phyloP scores from a whole-genome alignment of 2,329 filamentous ascomycete genomes.

The Exophiala viscosa region DNA sequence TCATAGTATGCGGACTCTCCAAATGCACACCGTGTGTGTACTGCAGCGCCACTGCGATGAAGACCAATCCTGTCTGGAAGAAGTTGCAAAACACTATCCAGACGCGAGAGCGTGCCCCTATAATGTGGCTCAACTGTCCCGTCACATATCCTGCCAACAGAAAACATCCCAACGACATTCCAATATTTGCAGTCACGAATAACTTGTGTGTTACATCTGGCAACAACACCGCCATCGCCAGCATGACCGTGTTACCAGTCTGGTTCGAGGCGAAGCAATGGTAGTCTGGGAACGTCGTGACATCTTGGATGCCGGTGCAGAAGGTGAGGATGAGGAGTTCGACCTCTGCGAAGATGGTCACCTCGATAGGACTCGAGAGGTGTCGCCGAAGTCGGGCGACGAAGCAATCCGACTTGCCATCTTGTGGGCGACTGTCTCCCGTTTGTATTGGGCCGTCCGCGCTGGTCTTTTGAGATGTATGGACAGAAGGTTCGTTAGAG shows the following conservation, averaged over 20 bases:
- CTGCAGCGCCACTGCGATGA: slow-evolving; percentile 44
- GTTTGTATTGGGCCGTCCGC: too few species aligned
- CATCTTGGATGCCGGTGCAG: slow-evolving; percentile 48
- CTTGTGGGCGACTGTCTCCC: too few species aligned
- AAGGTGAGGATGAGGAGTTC: slow-evolving; percentile 41
- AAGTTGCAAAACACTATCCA: slow-evolving; percentile 56
- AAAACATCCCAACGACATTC: slow-evolving; percentile 54
- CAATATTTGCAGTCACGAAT: slow-evolving; percentile 55
- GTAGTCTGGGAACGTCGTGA: slow-evolving; percentile 59
- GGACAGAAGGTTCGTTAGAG: too few species aligned
- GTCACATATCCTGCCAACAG: slow-evolving; percentile 53
- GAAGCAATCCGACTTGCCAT: not conserved
- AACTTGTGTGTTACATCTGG: slow-evolving; percentile 45
- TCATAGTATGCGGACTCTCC: slow-evolving; percentile 40
- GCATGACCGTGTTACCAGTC: slow-evolving; percentile 62
- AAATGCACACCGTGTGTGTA: slow-evolving; percentile 35
- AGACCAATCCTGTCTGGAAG: slow-evolving; percentile 54
- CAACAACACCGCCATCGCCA: slow-evolving; percentile 48
- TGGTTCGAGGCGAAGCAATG: slow-evolving; percentile 63
- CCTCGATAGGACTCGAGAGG: slow-evolving; percentile 16
- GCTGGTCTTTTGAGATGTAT: too few species aligned
- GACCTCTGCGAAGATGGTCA: slow-evolving; percentile 28
- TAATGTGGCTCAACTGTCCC: slow-evolving; percentile 54
- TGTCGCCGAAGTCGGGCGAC: slow-evolving; percentile 8
- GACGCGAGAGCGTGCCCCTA: slow-evolving; percentile 49